phyloP scores from a whole-genome alignment of 2,329 filamentous ascomycete genomes.

The Trichoderma afroharzianum region DNA sequence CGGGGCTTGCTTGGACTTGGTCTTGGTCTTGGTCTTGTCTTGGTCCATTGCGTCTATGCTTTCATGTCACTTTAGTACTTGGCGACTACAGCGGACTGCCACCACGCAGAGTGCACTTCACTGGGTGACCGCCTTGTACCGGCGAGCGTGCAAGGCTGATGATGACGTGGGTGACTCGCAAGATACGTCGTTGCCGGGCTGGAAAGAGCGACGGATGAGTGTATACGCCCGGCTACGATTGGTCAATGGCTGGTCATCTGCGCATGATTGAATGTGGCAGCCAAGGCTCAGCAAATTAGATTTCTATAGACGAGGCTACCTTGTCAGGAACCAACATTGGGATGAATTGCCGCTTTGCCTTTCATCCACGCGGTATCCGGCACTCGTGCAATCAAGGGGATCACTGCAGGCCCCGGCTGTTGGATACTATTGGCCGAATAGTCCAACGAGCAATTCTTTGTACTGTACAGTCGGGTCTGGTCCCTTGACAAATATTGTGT shows the following conservation, averaged over 20 bases:
- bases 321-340: background rate
- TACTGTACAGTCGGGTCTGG: background rate
- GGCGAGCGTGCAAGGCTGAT: background rate
- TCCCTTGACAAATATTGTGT: background rate
- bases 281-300: background rate
- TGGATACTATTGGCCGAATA: background rate
- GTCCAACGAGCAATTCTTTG: background rate
- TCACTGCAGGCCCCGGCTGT: background rate
- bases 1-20: background rate
- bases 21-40: background rate
- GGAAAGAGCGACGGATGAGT: background rate
- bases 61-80: background rate
- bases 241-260: background rate
- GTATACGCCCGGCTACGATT: background rate
- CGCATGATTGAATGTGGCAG: background rate
- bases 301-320: background rate
- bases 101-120: background rate
- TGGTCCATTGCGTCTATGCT: background rate
- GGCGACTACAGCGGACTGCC: background rate
- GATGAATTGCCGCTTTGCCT: background rate
- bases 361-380: background rate
- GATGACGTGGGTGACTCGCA: constrained; percentile 4
- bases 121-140: constrained; percentile 5
- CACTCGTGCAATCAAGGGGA: background rate
- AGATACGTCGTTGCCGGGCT: background rate